Evolutionary conservation across 73 alveolate species (phyloP).

Genomic region (Breviolum minutum): DNA sequence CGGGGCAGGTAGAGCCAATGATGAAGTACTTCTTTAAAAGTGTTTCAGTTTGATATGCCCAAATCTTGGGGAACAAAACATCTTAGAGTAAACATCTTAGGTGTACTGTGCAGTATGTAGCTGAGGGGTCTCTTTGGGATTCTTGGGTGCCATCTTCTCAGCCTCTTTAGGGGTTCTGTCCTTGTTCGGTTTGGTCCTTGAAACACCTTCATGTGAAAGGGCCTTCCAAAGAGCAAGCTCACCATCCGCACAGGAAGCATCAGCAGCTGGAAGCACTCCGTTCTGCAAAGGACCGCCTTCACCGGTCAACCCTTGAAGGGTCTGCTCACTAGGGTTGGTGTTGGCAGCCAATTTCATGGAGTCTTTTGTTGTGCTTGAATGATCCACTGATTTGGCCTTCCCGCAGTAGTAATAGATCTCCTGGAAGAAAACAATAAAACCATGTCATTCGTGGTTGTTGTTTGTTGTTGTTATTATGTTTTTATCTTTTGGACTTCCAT

Average conservation of each 20-base stretch:
- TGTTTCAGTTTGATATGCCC: too few relatives aligned
- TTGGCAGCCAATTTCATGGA: not conserved
- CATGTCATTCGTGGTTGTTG: too few relatives aligned
- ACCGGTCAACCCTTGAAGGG: not conserved
- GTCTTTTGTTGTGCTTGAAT: not conserved
- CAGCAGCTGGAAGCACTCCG: not conserved
- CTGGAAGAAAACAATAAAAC: not conserved
- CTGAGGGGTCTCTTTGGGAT: not conserved
- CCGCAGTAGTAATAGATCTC: conserved; percentile 35
- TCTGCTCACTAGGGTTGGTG: not conserved
- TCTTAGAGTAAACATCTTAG: too few relatives aligned
- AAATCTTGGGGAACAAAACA: too few relatives aligned
- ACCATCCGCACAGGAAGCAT: not conserved
- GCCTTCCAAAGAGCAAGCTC: not conserved
- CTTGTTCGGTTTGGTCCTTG: not conserved
- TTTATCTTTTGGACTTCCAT: too few relatives aligned
- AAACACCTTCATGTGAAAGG: too few relatives aligned
- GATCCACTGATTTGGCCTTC: not conserved
- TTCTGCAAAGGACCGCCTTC: not conserved
- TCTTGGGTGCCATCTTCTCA: not conserved
- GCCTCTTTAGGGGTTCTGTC: not conserved
- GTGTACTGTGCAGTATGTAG: too few relatives aligned
- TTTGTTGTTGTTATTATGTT: too few relatives aligned
- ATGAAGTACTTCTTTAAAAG: too few relatives aligned
- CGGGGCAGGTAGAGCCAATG: too few relatives aligned